Evolutionary conservation across 2,329 filamentous ascomycete species (phyloP), one percentile per base, ranked within the genome.

Genomic region (Ploettnerulaceae sp.): DNA sequence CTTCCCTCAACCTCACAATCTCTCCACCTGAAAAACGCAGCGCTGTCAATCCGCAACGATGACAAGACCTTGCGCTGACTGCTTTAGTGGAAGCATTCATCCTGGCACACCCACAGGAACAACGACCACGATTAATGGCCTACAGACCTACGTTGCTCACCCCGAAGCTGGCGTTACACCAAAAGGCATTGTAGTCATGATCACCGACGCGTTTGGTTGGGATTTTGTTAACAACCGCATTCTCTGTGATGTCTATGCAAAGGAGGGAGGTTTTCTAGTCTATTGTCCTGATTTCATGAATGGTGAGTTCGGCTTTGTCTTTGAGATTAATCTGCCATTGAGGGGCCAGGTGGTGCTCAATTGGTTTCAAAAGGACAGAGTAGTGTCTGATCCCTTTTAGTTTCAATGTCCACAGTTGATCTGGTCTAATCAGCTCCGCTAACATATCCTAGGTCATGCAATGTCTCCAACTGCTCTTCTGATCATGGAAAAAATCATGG

Each of bases 281-380:
- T 73, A 73, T 53, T 53, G 74, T 21, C 74, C 74, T 0, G 74
- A 77, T 49, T 74, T 77, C 53, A 73, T 75, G 69, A 63, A 68
- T 49, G 72, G 71, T 69, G 39, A 9, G 50, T 49, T 7, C 15
- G 35, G 20, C 18, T 20, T 35, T 33, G n/a, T 44, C n/a, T n/a
- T n/a, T 22, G 32, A 20, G 6, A n/a, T 7, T 14, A 20, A 34
- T 36, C 25, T 14, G 3, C 20, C 17, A 20, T 32, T 14, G 1
- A 2, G 20, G 25, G 18, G 31, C 7, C 24, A 22, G 4, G 17
- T 35, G 14, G 4, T 8, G 9, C 6, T 29, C 7, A 8, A 15
- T 29, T 20, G 14, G 9, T 29, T 4, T 8, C 3, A 29, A 29
- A 29, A 29, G 26, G 14, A n/a, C 3, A n/a, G 7, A n/a, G n/a